Evolutionary conservation across 2,329 filamentous ascomycete genomes (phyloP).

Genomic region (Penicillium sp.): DNA sequence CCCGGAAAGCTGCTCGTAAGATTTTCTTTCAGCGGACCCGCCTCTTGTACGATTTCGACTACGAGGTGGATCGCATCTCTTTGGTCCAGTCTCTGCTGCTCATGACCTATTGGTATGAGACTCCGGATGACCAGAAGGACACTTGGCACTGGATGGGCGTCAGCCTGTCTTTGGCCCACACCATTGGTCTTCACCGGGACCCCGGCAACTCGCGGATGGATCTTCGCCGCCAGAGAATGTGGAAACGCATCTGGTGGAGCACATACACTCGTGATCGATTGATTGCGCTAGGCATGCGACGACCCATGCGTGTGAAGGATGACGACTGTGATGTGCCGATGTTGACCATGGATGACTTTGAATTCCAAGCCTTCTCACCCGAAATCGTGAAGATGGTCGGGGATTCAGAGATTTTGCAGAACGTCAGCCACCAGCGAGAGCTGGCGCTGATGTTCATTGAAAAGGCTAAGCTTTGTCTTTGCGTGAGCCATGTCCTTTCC

Average conservation of each 20-base stretch:
- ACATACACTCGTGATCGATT: constrained; percentile 93
- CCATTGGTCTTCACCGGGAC: constrained; percentile 88
- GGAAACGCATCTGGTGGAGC: constrained; percentile 98
- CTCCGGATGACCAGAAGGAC: constrained; percentile 93
- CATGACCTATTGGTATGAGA: constrained; percentile 98
- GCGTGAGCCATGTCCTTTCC: constrained; percentile 84
- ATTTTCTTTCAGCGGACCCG: constrained; percentile 86
- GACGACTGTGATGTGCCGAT: constrained; percentile 94
- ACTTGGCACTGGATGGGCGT: constrained; percentile 99
- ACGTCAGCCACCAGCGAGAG: constrained; percentile 71
- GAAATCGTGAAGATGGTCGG: constrained; percentile 67
- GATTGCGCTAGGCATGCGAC: constrained; percentile 89
- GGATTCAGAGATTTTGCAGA: constrained; percentile 70
- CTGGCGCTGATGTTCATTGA: constrained; percentile 87
- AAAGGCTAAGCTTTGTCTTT: constrained; percentile 85
- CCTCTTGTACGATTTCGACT: constrained; percentile 93
- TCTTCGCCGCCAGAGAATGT: constrained; percentile 71
- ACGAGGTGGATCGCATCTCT: constrained; percentile 84
- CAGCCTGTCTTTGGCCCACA: constrained; percentile 87
- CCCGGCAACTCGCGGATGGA: constrained; percentile 77
- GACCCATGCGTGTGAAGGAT: constrained; percentile 87
- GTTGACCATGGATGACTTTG: constrained; percentile 82
- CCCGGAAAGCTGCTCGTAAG: constrained; percentile 78
- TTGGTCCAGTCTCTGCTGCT: constrained; percentile 85
- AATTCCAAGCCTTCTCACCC: constrained; percentile 68